phyloP scores from a whole-genome alignment of 2,329 filamentous ascomycete genomes.

The Cyclaneusma minus region DNA sequence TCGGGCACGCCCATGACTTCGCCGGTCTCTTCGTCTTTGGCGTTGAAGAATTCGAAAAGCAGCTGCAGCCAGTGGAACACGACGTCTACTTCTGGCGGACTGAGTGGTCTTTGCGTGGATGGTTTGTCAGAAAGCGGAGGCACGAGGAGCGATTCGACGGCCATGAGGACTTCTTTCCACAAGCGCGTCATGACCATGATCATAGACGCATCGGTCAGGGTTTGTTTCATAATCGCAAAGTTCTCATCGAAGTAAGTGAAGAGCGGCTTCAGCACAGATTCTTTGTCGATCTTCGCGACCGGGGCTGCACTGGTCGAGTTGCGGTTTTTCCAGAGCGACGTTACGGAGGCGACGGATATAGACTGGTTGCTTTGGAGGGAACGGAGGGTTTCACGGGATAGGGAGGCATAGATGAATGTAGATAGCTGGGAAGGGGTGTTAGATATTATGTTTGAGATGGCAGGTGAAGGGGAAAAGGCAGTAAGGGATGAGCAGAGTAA shows the following conservation, averaged over 20 bases:
- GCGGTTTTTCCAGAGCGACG: conserved; percentile 50
- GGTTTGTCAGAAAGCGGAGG: conserved; percentile 92
- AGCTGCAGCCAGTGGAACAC: conserved; percentile 90
- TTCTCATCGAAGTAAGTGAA: conserved; percentile 97
- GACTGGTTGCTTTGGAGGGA: conserved; percentile 56
- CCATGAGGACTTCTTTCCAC: conserved; percentile 94
- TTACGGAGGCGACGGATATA: conserved; percentile 56
- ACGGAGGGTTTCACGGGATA: conserved; percentile 70
- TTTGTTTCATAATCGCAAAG: conserved; percentile 97
- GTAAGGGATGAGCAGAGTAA: conserved; percentile 1
- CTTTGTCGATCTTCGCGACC: conserved; percentile 50
- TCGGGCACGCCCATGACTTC: conserved; percentile 78
- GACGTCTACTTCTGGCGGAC: conserved; percentile 78
- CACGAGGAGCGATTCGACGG: conserved; percentile 78
- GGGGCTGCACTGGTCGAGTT: no score
- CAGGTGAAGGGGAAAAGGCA: conserved; percentile 1
- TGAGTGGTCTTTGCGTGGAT: conserved; percentile 69
- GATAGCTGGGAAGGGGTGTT: conserved; percentile 45
- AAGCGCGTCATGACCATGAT: conserved; percentile 93
- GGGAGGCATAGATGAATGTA: conserved; percentile 76
- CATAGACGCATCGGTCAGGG: conserved; percentile 91
- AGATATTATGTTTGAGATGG: conserved; percentile 7
- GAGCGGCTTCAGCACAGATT: conserved; percentile 67
- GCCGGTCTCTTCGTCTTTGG: conserved; percentile 67
- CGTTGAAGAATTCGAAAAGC: conserved; percentile 90